Percentiles rank a stretch among this genome's conserved stretches.
phyloP scores from a whole-genome alignment of 2,329 filamentous ascomycete genomes.

The Rhytidhysteron rufulum region DNA sequence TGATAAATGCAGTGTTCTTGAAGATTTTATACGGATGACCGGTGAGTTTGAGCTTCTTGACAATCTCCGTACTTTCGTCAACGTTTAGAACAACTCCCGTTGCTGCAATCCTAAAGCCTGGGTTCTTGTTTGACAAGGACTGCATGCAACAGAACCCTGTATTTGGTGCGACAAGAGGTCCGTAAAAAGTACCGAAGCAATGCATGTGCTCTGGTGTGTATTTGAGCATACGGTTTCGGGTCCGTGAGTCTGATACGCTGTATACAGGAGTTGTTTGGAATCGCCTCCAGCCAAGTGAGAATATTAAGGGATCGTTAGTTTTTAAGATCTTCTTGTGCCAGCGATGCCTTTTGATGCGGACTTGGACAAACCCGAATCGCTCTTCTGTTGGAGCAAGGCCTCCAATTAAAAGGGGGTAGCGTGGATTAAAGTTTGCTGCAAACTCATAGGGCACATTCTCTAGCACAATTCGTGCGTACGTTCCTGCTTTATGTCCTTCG shows the following conservation, averaged over 20 bases:
- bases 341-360: conserved; percentile 92
- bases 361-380: conserved; percentile 90
- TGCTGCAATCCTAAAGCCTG: conserved; percentile 90
- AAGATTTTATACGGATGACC: conserved; percentile 95
- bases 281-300: conserved; percentile 91
- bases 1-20: conserved; percentile 98
- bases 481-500: conserved; percentile 87
- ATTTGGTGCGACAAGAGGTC: conserved; percentile 90
- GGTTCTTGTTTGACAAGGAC: conserved; percentile 76
- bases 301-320: conserved; percentile 94
- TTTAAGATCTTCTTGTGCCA: conserved; percentile 99
- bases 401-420: conserved; percentile 80
- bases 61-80: conserved; percentile 93
- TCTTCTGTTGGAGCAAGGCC: conserved; percentile 93
- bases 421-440: conserved; percentile 73
- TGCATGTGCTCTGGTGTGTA: conserved; percentile 99
- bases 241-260: conserved; percentile 90
- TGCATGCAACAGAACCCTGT: conserved; percentile 95
- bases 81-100: conserved; percentile 92
- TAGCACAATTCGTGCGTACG: conserved; percentile 87
- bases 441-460: conserved; percentile 91
- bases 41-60: conserved; percentile 98
- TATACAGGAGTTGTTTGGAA: conserved; percentile 93
- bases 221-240: conserved; percentile 95
- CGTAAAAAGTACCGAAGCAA: conserved; percentile 94